These are phyloP conservation scores for Globisporangium parvum DNA, from an alignment of 352 stramenopile genomes.

Conservation along the genomic window DNA sequence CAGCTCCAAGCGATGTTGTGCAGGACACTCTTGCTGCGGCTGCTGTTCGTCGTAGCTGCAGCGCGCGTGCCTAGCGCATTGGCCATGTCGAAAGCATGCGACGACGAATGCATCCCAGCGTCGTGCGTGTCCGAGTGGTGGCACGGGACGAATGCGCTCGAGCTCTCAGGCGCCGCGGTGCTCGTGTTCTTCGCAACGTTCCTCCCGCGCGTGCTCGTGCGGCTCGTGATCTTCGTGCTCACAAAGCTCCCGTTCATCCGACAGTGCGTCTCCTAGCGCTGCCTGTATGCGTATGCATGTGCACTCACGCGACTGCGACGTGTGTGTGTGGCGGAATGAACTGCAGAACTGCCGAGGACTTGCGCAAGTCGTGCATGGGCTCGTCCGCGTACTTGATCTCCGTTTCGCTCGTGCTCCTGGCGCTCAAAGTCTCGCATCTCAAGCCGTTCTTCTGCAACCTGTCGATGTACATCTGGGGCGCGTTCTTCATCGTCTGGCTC, in stretches of 20 bases:
- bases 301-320: neutral
- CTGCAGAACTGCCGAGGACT: constrained; percentile 73
- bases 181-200: constrained; percentile 87
- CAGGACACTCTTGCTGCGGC: neutral
- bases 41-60: neutral
- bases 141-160: constrained; percentile 23
- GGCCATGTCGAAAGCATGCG: constrained; percentile 11
- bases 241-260: constrained; percentile 82
- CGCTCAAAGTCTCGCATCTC: constrained; percentile 49
- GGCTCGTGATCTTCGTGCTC: constrained; percentile 81
- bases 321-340: neutral
- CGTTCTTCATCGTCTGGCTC: constrained; percentile 87
- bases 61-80: too few species aligned
- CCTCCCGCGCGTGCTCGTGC: constrained; percentile 75
- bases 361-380: constrained; percentile 62
- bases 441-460: constrained; percentile 66
- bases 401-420: constrained; percentile 61
- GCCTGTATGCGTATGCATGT: neutral
- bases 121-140: constrained; percentile 60
- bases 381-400: constrained; percentile 85
- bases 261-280: constrained; percentile 38
- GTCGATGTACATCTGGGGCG: constrained; percentile 81
- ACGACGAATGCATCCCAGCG: constrained; percentile 34
- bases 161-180: constrained; percentile 55
- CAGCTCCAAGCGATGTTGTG: neutral